Conservation (phyloP, 306 rosid genomes). For the Carpinus fangiana region DNA sequence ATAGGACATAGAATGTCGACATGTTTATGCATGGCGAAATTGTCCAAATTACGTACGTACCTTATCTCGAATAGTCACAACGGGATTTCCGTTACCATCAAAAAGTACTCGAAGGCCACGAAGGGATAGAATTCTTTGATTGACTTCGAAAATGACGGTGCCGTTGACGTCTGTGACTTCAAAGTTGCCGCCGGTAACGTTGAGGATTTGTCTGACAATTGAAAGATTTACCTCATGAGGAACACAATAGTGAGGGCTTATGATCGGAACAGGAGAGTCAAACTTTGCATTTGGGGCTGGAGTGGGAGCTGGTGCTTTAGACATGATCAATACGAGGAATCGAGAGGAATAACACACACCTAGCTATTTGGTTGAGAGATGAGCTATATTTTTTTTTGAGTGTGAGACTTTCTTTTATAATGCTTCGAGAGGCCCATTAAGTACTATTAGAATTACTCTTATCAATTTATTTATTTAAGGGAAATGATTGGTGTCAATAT, state of each 20-base stretch:
- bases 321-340: not conserved
- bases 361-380: no score
- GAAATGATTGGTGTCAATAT: no score
- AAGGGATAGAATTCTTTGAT: slow-evolving; percentile 33
- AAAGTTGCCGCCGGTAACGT: slow-evolving; percentile 38
- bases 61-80: slow-evolving; percentile 41
- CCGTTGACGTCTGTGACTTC: slow-evolving; percentile 47
- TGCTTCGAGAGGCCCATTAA: no score
- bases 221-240: slow-evolving; percentile 43
- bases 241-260: slow-evolving; percentile 44
- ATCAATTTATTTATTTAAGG: no score
- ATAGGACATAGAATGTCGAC: no score
- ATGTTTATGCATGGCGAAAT: not conserved
- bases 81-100: slow-evolving; percentile 44
- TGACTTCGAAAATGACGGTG: slow-evolving; percentile 45
- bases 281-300: not conserved
- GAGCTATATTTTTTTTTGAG: no score
- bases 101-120: slow-evolving; percentile 45
- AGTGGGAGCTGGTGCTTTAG: not conserved
- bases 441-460: no score
- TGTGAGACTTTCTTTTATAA: no score
- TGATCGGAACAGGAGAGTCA: slow-evolving; percentile 11
- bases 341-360: no score
- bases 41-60: slow-evolving; percentile 22
- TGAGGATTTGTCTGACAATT: slow-evolving; percentile 1